A percentile compares a stretch with the other conserved stretches of the same genome.
Conservation (phyloP, 305 asterid species). For the Fraxinus sp. region DNA sequence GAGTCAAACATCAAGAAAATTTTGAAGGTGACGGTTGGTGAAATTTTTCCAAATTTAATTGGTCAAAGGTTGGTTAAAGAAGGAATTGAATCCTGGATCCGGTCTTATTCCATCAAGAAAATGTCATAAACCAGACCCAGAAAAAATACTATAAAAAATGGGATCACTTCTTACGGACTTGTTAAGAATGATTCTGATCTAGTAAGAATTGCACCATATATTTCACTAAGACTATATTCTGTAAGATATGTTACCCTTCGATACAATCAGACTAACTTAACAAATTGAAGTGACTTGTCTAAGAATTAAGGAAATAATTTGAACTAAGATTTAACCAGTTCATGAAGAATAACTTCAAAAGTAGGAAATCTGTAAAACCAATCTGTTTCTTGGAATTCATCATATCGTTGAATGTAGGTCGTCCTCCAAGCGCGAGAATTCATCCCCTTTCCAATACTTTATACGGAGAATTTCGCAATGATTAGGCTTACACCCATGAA, state of each 20-base stretch:
- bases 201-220: background rate
- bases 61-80: background rate
- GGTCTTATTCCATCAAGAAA: background rate
- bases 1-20: background rate
- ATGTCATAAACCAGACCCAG: background rate
- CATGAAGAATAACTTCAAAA: background rate
- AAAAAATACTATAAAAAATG: background rate
- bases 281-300: background rate
- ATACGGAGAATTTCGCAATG: conserved; percentile 60
- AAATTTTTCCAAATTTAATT: background rate
- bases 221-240: background rate
- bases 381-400: background rate
- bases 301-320: background rate
- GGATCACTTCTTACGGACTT: too few species aligned
- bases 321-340: background rate
- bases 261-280: background rate
- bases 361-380: background rate
- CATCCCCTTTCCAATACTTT: conserved; percentile 24
- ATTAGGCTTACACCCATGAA: conserved; percentile 67
- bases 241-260: background rate
- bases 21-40: background rate
- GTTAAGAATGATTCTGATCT: background rate
- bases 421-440: background rate
- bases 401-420: background rate
- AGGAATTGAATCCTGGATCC: background rate